Conservation (phyloP, 768 basidiomycete genomes). For the Hydnomerulius pinastri region DNA sequence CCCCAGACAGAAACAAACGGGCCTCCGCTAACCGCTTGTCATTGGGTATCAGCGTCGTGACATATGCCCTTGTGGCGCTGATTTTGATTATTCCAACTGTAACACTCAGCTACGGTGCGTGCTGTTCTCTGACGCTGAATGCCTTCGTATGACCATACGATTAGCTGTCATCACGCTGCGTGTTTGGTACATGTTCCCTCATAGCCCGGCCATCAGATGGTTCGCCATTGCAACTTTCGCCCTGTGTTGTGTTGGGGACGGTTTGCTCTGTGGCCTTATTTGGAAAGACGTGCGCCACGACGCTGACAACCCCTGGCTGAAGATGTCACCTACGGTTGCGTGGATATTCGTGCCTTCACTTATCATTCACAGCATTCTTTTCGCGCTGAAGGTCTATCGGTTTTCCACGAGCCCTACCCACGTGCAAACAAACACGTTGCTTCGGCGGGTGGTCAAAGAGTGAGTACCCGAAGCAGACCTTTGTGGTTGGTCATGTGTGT, state of each 20-base stretch:
- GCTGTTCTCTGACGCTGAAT: too few species aligned
- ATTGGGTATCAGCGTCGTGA: too few species aligned
- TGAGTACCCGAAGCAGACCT: background rate
- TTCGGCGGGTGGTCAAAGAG: constrained; percentile 22
- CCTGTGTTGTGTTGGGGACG: background rate
- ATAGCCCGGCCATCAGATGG: background rate
- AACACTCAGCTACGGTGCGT: background rate
- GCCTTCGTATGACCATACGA: too few species aligned
- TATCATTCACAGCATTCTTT: constrained; percentile 14
- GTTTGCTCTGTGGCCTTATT: background rate
- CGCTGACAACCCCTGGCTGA: background rate
- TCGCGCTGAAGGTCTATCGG: constrained; percentile 17
- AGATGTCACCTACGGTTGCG: background rate
- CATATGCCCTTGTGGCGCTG: background rate
- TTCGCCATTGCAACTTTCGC: background rate
- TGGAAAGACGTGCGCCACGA: background rate
- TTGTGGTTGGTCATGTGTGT: background rate
- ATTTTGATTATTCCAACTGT: background rate
- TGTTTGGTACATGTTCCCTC: constrained; percentile 21
- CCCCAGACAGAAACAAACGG: background rate
- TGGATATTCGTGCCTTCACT: constrained; percentile 17
- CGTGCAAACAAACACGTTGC: constrained; percentile 6
- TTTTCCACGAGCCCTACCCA: constrained; percentile 3
- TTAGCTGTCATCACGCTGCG: constrained; percentile 18
- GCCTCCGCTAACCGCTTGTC: too few species aligned